These are phyloP conservation scores for Leccinum subgranulosum DNA, from an alignment of 768 basidiomycete species.

Conservation along the genomic window DNA sequence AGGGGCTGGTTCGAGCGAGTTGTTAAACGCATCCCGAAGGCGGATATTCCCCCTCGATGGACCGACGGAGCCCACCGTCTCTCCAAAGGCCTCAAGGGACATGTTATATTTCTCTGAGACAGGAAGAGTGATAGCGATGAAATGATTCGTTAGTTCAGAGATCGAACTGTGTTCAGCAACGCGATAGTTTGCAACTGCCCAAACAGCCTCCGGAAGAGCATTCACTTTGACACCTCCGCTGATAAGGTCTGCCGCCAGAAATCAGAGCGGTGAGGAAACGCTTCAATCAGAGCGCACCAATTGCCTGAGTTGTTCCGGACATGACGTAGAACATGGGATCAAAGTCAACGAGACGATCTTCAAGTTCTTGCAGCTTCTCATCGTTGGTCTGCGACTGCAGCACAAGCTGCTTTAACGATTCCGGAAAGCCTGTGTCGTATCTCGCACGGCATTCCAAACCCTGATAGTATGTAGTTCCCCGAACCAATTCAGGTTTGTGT, in stretches of 20 bases:
- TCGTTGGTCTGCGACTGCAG: conserved; percentile 21
- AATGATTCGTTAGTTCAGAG: conserved; percentile 11
- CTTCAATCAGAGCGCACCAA: conserved; percentile 16
- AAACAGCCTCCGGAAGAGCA: conserved; percentile 42
- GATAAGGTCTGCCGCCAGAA: conserved; percentile 37
- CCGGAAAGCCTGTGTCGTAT: conserved; percentile 35
- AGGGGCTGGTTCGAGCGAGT: conserved; percentile 39
- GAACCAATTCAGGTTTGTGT: conserved; percentile 29
- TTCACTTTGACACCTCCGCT: conserved; percentile 43
- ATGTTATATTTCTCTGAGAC: conserved; percentile 37
- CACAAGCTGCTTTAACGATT: conserved; percentile 16
- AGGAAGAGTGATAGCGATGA: conserved; percentile 4
- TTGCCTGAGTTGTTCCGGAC: conserved; percentile 28
- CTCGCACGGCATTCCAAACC: conserved; percentile 41
- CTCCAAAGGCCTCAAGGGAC: conserved; percentile 41
- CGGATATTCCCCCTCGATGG: conserved; percentile 35
- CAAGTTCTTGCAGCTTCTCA: conserved; percentile 16
- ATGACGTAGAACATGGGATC: conserved; percentile 17
- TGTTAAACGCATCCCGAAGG: conserved; percentile 35
- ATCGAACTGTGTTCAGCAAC: conserved; percentile 32
- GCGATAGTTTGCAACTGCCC: conserved; percentile 34
- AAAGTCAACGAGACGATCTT: conserved; percentile 17
- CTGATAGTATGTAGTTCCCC: conserved; percentile 26
- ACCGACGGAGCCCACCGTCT: conserved; percentile 19
- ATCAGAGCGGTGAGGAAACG: conserved; percentile 18